Evolutionary conservation across 805 yeast genomes (phyloP).

Genomic region (Barnettozyma salicaria): DNA sequence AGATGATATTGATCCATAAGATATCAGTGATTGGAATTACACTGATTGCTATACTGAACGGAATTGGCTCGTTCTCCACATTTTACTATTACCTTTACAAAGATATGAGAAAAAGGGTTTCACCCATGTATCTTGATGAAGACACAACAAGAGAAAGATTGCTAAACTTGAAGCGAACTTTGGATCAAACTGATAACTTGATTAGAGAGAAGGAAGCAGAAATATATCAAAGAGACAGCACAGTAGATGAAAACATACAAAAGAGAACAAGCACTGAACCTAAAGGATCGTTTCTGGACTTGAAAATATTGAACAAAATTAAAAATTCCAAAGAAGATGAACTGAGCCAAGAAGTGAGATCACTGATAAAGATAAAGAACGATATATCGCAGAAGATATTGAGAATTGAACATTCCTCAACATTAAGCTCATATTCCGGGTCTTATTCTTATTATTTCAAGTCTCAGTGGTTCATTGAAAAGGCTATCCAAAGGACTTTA

Average conservation of each 20-base stretch:
- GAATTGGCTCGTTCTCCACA: conserved; percentile 26
- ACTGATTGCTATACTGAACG: conserved; percentile 23
- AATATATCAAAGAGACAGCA: conserved; percentile 5
- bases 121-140: background rate
- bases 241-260: conserved; percentile 3
- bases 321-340: conserved; percentile 7
- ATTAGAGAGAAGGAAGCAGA: conserved; percentile 17
- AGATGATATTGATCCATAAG: conserved; percentile 16
- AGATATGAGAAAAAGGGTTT: conserved; percentile 4
- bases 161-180: conserved; percentile 13
- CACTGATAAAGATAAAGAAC: conserved; percentile 21
- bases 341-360: conserved; percentile 16
- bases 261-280: conserved; percentile 20
- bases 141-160: conserved; percentile 9
- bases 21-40: conserved; percentile 25
- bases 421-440: background rate
- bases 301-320: conserved; percentile 12
- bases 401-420: conserved; percentile 13
- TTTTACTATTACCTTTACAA: conserved; percentile 22
- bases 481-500: conserved; percentile 13
- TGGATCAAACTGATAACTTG: conserved; percentile 18
- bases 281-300: conserved; percentile 21
- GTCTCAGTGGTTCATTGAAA: conserved; percentile 3
- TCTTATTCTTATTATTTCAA: background rate
- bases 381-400: conserved; percentile 20